phyloP scores from a whole-genome alignment of 2,329 filamentous ascomycete species.

The Xylariomycetidae sp. region DNA sequence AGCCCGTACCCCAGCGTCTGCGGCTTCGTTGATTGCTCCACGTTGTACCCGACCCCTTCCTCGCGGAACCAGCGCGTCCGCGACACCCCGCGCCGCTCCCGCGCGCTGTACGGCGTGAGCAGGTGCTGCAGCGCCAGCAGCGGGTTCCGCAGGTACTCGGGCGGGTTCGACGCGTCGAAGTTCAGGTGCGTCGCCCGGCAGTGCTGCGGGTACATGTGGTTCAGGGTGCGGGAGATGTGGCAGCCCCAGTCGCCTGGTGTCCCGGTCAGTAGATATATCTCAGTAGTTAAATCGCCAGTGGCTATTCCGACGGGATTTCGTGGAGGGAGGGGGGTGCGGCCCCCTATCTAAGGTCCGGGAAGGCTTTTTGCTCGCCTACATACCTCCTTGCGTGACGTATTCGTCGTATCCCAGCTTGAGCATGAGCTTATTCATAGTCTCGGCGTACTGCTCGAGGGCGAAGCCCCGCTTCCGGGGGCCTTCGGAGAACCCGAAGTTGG shows the following conservation, averaged over 20 bases:
- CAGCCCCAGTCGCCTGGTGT: conserved; percentile 70
- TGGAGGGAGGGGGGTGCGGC: no score
- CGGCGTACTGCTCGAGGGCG: conserved; percentile 55
- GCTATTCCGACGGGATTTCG: no score
- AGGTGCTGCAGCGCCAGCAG: conserved; percentile 53
- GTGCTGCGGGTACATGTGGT: conserved; percentile 51
- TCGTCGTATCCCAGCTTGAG: conserved; percentile 58
- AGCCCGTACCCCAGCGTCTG: conserved; percentile 68
- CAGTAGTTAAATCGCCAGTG: no score
- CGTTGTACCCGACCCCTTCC: conserved; percentile 55
- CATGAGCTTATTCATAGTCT: conserved; percentile 66
- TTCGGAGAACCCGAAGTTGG: conserved; percentile 46
- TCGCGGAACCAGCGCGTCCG: conserved; percentile 53
- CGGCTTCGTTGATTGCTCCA: conserved; percentile 62
- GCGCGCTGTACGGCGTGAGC: conserved; percentile 46
- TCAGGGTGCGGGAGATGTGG: conserved; percentile 59
- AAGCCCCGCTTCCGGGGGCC: conserved; percentile 48
- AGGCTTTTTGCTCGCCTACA: no score
- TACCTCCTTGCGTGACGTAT: conserved; percentile 39
- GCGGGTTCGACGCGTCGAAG: conserved; percentile 41
- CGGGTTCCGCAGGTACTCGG: conserved; percentile 47
- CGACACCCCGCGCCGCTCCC: conserved; percentile 47
- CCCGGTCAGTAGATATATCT: background rate
- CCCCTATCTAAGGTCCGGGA: no score
- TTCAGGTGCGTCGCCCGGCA: conserved; percentile 61